Evolutionary conservation across 1,284 basidiomycete species (phyloP).

Genomic region (Naganishia sp.): DNA sequence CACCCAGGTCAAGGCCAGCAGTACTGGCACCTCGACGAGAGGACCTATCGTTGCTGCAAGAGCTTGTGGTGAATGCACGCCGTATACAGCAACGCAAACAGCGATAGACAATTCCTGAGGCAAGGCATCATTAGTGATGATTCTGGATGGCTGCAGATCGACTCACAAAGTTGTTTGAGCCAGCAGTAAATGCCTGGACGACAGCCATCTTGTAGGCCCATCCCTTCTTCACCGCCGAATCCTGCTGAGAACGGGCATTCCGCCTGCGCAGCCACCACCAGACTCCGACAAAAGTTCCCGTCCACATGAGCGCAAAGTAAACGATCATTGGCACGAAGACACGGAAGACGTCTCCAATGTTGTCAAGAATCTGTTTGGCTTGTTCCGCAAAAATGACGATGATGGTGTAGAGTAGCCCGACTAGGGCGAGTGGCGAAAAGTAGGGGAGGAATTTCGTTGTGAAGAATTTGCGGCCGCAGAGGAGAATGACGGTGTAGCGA

Average conservation of each 20-base stretch:
- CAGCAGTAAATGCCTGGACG: conserved; percentile 62
- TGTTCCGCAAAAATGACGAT: conserved; percentile 72
- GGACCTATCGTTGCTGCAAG: conserved; percentile 74
- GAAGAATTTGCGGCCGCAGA: conserved; percentile 59
- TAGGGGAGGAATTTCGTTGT: conserved; percentile 64
- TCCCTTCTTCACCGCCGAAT: conserved; percentile 4
- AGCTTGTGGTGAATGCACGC: conserved; percentile 70
- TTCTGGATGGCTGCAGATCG: not conserved
- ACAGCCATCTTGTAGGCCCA: conserved; percentile 66
- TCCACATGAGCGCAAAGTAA: conserved; percentile 80
- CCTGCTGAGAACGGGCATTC: conserved; percentile 39
- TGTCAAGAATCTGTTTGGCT: conserved; percentile 63
- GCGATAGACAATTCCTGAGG: conserved; percentile 75
- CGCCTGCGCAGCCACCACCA: conserved; percentile 56
- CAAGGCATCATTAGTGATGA: not conserved
- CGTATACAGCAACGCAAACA: conserved; percentile 75
- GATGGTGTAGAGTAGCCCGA: conserved; percentile 69
- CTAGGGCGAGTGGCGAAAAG: conserved; percentile 70
- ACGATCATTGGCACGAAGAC: conserved; percentile 75
- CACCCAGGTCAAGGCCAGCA: conserved; percentile 71
- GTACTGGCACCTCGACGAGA: conserved; percentile 73
- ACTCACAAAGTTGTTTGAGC: conserved; percentile 57
- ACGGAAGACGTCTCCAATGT: conserved; percentile 72
- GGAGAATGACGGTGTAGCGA: conserved; percentile 60
- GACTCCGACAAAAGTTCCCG: conserved; percentile 62